These are phyloP conservation scores for Kazachstania kunashirensis DNA, from an alignment of 805 yeast species.

Conservation along the genomic window DNA sequence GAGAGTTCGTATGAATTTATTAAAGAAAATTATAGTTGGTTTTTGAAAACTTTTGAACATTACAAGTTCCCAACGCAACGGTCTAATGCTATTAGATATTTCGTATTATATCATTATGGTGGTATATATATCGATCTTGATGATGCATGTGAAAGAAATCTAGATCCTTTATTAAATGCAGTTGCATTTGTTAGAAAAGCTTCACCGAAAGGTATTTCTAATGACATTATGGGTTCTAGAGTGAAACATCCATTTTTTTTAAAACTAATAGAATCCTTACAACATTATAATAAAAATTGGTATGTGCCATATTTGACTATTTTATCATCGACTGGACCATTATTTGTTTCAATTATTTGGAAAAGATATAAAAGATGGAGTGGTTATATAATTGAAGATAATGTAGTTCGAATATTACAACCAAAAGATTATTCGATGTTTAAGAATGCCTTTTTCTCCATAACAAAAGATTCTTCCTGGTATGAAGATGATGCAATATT, in stretches of 20 bases:
- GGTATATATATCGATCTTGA: slow-evolving; percentile 87
- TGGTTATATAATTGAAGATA: slow-evolving; percentile 39
- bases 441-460: slow-evolving; percentile 56
- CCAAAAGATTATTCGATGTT: slow-evolving; percentile 64
- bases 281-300: slow-evolving; percentile 63
- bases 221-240: slow-evolving; percentile 85
- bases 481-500: slow-evolving; percentile 80
- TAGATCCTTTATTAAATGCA: slow-evolving; percentile 72
- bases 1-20: slow-evolving; percentile 72
- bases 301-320: slow-evolving; percentile 81
- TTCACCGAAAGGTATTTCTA: slow-evolving; percentile 81
- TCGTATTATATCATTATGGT: slow-evolving; percentile 73
- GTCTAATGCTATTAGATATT: slow-evolving; percentile 86
- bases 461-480: slow-evolving; percentile 85
- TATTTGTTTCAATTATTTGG: slow-evolving; percentile 79
- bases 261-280: slow-evolving; percentile 55
- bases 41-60: slow-evolving; percentile 62
- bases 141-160: slow-evolving; percentile 69
- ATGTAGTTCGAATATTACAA: slow-evolving; percentile 56
- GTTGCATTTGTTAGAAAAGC: slow-evolving; percentile 87
- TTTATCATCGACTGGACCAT: slow-evolving; percentile 89
- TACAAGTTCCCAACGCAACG: slow-evolving; percentile 78
- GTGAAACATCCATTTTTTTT: slow-evolving; percentile 81
- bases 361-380: slow-evolving; percentile 79
- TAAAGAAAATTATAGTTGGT: slow-evolving; percentile 77